Percentiles rank a stretch among this genome's conserved stretches.
phyloP scores from a whole-genome alignment of 352 stramenopile genomes.

The Phytophthora citrophthora region DNA sequence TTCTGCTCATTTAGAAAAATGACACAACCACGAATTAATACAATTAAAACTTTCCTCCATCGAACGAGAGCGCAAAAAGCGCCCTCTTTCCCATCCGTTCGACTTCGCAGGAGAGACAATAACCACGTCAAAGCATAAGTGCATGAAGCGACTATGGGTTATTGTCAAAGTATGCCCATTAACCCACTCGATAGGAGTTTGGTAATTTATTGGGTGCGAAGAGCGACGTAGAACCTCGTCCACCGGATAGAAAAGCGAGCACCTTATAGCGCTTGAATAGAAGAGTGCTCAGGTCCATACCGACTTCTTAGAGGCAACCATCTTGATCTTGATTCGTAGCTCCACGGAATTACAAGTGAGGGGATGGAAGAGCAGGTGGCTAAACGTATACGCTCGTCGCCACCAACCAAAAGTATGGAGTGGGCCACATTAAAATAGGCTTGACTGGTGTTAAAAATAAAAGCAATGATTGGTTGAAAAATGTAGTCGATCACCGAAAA shows the following conservation, averaged over 20 bases:
- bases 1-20: slow-evolving; percentile 76
- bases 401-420: neutral
- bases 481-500: neutral
- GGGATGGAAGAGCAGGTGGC: neutral
- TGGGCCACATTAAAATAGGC: slow-evolving; percentile 2
- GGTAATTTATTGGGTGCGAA: neutral
- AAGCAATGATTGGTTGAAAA: slow-evolving; percentile 2
- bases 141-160: neutral
- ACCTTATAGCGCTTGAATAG: slow-evolving; percentile 16
- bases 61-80: slow-evolving; percentile 21
- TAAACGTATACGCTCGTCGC: neutral
- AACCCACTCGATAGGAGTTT: slow-evolving; percentile 5
- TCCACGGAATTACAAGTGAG: slow-evolving; percentile 60
- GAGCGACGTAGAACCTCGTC: slow-evolving; percentile 49
- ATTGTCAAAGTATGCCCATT: neutral
- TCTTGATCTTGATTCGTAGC: slow-evolving; percentile 74
- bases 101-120: slow-evolving; percentile 42
- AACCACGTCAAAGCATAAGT: too few species aligned
- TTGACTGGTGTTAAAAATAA: slow-evolving; percentile 1
- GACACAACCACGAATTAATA: slow-evolving; percentile 30
- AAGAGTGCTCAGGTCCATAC: slow-evolving; percentile 60
- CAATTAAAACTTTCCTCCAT: slow-evolving; percentile 31
- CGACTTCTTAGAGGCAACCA: slow-evolving; percentile 93
- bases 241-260: slow-evolving; percentile 49
- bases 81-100: slow-evolving; percentile 34